Evolutionary conservation across 805 yeast genomes (phyloP).

Genomic region (Saturnispora kantuleensis): DNA sequence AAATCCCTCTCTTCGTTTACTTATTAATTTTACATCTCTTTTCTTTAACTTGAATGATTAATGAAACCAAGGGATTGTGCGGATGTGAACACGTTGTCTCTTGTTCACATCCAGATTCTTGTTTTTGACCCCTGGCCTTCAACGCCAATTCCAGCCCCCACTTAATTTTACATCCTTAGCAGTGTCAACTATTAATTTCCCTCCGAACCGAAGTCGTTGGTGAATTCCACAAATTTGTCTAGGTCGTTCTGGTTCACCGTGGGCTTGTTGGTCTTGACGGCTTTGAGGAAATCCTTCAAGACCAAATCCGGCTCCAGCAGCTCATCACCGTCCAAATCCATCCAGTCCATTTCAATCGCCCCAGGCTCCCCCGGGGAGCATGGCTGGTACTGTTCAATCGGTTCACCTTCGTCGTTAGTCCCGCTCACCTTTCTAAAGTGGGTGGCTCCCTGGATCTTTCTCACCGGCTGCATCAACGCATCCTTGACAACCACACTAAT

Average conservation of each 20-base stretch:
- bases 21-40: too few relatives aligned
- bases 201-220: conserved; percentile 94
- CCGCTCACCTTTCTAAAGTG: conserved; percentile 65
- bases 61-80: too few relatives aligned
- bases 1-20: too few relatives aligned
- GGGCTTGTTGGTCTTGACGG: conserved; percentile 85
- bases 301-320: conserved; percentile 83
- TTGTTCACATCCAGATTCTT: too few relatives aligned
- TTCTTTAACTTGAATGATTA: too few relatives aligned
- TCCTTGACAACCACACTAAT: conserved; percentile 94
- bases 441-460: conserved; percentile 92
- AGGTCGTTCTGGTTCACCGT: conserved; percentile 86
- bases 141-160: too few relatives aligned
- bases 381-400: conserved; percentile 55
- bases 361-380: conserved; percentile 94
- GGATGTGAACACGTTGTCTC: too few relatives aligned
- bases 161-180: too few relatives aligned
- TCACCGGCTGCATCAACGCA: conserved; percentile 95
- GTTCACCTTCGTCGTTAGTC: conserved; percentile 27
- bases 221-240: conserved; percentile 73
- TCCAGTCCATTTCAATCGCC: conserved; percentile 89
- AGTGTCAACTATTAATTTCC: conserved; percentile 46
- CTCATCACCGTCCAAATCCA: conserved; percentile 82
- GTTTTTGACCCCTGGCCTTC: too few relatives aligned
- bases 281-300: conserved; percentile 86